phyloP scores from a whole-genome alignment of 2,329 filamentous ascomycete species.

The Diaporthe sp. region DNA sequence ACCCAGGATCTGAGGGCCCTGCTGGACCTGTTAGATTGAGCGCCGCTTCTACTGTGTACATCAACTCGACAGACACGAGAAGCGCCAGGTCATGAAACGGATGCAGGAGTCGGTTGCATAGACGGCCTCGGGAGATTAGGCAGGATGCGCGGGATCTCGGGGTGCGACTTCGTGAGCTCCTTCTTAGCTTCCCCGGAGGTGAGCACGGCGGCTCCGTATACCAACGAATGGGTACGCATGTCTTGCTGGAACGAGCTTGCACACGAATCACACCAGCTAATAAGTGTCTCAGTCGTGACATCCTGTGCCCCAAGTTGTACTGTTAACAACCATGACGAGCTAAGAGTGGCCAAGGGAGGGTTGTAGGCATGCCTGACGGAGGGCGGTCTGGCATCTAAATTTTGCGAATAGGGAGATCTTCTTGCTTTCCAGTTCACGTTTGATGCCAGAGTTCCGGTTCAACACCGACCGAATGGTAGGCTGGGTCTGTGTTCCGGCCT shows the following conservation, averaged over 20 bases:
- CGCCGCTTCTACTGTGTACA: not conserved
- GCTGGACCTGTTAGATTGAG: not conserved
- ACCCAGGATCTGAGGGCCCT: not conserved
- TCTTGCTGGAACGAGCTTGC: not conserved
- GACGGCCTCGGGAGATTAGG: constrained; percentile 8
- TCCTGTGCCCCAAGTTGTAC: not conserved
- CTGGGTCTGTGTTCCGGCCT: not conserved
- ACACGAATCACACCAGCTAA: too few relatives aligned
- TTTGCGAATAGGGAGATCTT: too few relatives aligned
- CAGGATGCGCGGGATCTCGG: constrained; percentile 3
- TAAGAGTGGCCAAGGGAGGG: not conserved
- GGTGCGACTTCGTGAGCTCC: constrained; percentile 6
- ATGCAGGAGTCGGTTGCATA: constrained; percentile 8
- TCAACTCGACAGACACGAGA: too few relatives aligned
- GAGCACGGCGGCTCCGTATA: not conserved
- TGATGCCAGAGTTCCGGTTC: not conserved
- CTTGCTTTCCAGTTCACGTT: not conserved
- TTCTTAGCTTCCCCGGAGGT: not conserved
- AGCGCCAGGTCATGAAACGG: not conserved
- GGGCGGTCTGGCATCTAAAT: too few relatives aligned
- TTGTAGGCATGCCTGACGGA: too few relatives aligned
- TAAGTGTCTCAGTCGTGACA: not conserved
- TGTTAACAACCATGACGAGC: not conserved
- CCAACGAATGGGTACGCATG: not conserved
- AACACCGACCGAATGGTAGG: not conserved